phyloP scores from a whole-genome alignment of 176 grass and related monocot genomes.

The Musa acuminata region DNA sequence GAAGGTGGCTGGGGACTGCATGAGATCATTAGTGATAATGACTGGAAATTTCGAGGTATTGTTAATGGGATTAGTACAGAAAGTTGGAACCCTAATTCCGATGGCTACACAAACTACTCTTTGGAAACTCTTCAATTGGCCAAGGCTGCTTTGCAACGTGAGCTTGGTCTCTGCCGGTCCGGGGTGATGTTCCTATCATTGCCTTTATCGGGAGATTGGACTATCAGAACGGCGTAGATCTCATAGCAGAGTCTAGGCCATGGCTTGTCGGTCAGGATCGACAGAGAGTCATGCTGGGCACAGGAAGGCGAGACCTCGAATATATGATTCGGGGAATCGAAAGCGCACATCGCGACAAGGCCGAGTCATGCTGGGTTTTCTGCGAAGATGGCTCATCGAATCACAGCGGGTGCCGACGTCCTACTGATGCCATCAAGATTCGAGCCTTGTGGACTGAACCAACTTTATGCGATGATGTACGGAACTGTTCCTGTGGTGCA shows the following conservation, averaged over 20 bases:
- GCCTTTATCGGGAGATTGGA: constrained; percentile 89
- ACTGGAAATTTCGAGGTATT: constrained; percentile 85
- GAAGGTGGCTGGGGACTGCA: constrained; percentile 94
- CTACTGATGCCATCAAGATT: constrained; percentile 92
- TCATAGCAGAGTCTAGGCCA: constrained; percentile 76
- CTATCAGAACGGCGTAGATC: constrained; percentile 82
- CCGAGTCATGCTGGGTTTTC: constrained; percentile 87
- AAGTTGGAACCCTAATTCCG: constrained; percentile 69
- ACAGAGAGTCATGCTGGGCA: constrained; percentile 71
- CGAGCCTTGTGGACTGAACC: constrained; percentile 89
- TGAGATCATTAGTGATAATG: constrained; percentile 58
- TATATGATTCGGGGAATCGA: constrained; percentile 65
- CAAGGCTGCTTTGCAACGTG: constrained; percentile 69
- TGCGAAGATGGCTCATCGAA: constrained; percentile 69
- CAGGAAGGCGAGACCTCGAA: constrained; percentile 77
- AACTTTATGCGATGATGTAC: constrained; percentile 97
- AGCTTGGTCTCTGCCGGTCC: constrained; percentile 58
- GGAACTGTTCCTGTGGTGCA: too few relatives aligned
- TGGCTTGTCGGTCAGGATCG: constrained; percentile 84
- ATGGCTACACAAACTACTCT: constrained; percentile 78
- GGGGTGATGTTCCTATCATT: constrained; percentile 50
- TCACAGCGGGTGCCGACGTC: constrained; percentile 79
- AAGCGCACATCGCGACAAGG: constrained; percentile 42
- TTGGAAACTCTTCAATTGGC: constrained; percentile 55
- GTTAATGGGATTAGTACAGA: constrained; percentile 71